Conservation (phyloP, 805 yeast species). For the Candida golubevii region DNA sequence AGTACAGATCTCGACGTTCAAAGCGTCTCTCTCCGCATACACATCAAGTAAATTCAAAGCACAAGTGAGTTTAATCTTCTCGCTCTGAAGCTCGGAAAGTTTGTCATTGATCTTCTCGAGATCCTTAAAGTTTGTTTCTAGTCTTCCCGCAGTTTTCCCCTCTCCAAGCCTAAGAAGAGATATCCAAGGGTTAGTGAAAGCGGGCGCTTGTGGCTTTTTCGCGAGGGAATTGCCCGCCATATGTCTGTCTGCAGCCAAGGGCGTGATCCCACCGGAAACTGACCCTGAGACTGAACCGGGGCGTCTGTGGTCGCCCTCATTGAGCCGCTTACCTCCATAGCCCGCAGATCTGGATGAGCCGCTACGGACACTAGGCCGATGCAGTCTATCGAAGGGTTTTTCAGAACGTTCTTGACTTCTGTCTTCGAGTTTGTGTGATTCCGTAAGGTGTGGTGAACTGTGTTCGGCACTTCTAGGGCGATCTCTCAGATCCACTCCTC, state of each 20-base stretch:
- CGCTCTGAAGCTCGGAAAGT: slow-evolving; percentile 24
- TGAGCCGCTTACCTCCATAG: slow-evolving; percentile 1
- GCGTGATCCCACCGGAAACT: neutral
- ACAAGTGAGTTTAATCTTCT: slow-evolving; percentile 18
- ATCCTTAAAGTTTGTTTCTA: slow-evolving; percentile 26
- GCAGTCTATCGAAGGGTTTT: neutral
- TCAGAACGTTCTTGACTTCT: neutral
- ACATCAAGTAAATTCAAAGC: slow-evolving; percentile 13
- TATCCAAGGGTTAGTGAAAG: slow-evolving; percentile 30
- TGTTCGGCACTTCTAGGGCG: neutral
- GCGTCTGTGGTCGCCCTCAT: slow-evolving; percentile 1
- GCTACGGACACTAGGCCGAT: neutral
- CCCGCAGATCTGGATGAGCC: neutral
- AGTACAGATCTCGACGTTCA: slow-evolving; percentile 34
- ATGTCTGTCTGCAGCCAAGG: neutral
- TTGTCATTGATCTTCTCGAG: slow-evolving; percentile 22
- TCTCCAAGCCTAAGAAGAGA: slow-evolving; percentile 26
- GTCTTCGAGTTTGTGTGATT: neutral
- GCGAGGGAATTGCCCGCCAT: neutral
- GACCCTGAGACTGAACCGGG: neutral
- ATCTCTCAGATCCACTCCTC: neutral
- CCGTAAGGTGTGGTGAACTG: neutral
- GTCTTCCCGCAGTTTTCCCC: slow-evolving; percentile 20
- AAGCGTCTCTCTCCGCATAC: slow-evolving; percentile 29
- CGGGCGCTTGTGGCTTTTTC: neutral